These are phyloP conservation scores for Fraxinus greggii DNA, from an alignment of 305 asterid genomes.

Conservation along the genomic window DNA sequence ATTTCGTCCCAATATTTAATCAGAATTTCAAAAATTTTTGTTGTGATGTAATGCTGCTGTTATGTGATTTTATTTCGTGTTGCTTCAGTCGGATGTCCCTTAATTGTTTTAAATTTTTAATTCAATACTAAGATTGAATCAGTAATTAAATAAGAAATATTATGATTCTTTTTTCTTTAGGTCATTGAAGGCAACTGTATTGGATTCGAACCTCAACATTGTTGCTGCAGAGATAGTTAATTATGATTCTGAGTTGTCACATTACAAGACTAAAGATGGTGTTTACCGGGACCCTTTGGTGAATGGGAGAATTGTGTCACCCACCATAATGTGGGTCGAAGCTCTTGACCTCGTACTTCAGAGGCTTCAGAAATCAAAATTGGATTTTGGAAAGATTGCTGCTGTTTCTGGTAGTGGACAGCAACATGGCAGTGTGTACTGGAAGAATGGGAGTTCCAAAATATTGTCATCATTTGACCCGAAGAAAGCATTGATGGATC, in stretches of 20 bases:
- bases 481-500: constrained; percentile 43
- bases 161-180: constrained; percentile 30
- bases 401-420: constrained; percentile 83
- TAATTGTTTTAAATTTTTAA: background rate
- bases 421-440: constrained; percentile 82
- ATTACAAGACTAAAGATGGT: constrained; percentile 72
- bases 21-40: background rate
- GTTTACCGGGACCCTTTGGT: constrained; percentile 53
- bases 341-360: constrained; percentile 62
- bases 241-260: constrained; percentile 62
- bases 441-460: constrained; percentile 54
- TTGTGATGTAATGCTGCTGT: background rate
- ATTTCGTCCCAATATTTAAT: background rate
- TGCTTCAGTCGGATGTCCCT: constrained; percentile 11
- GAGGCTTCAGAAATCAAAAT: constrained; percentile 42
- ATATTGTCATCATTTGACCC: constrained; percentile 52
- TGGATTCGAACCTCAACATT: constrained; percentile 56
- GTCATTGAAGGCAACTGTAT: constrained; percentile 74
- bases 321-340: constrained; percentile 83
- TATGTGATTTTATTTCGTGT: background rate
- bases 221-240: constrained; percentile 50
- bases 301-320: constrained; percentile 64
- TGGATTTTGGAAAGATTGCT: constrained; percentile 51
- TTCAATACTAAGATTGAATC: constrained; percentile 15
- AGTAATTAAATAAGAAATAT: constrained; percentile 5